Evolutionary conservation across 371 early-diverging fungal species (phyloP).

Genomic region (Mucor irregularis): DNA sequence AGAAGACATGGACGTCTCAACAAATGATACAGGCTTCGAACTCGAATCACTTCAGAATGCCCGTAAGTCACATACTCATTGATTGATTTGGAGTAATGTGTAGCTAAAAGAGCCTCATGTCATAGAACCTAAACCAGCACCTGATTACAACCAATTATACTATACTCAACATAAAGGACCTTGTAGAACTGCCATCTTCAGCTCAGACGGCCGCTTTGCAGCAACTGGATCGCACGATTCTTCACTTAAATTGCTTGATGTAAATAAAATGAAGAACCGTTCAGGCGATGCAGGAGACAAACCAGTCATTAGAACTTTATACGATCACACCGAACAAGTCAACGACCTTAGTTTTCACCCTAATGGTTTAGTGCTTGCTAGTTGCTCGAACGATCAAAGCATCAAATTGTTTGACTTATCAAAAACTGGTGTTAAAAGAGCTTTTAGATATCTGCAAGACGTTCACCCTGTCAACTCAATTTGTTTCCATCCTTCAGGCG

Average conservation of each 20-base stretch:
- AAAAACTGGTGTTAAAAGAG: constrained; percentile 74
- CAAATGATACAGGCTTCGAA: constrained; percentile 27
- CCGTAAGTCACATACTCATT: constrained; percentile 31
- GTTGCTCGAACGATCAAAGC: constrained; percentile 81
- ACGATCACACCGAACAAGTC: constrained; percentile 82
- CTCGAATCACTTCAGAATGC: constrained; percentile 30
- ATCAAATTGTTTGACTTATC: constrained; percentile 90
- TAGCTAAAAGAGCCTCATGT: background rate
- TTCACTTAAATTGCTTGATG: constrained; percentile 89
- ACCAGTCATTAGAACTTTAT: constrained; percentile 86
- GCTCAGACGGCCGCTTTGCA: constrained; percentile 69
- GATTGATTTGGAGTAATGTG: too few species aligned
- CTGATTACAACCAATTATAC: constrained; percentile 52
- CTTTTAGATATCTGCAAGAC: constrained; percentile 89
- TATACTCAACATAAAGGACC: constrained; percentile 61
- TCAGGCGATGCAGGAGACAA: constrained; percentile 67
- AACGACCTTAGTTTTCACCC: constrained; percentile 93
- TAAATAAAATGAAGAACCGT: constrained; percentile 69
- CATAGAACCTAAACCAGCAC: constrained; percentile 34
- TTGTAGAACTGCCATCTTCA: constrained; percentile 50
- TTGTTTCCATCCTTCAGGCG: constrained; percentile 86
- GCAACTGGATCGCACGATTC: constrained; percentile 92
- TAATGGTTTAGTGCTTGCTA: constrained; percentile 86
- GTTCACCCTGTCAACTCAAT: constrained; percentile 72
- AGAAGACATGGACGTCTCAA: constrained; percentile 18